Percentiles rank a stretch among this genome's conserved stretches.
Conservation (phyloP, 106 monocot genomes). For the Dendrobium huoshanense region DNA sequence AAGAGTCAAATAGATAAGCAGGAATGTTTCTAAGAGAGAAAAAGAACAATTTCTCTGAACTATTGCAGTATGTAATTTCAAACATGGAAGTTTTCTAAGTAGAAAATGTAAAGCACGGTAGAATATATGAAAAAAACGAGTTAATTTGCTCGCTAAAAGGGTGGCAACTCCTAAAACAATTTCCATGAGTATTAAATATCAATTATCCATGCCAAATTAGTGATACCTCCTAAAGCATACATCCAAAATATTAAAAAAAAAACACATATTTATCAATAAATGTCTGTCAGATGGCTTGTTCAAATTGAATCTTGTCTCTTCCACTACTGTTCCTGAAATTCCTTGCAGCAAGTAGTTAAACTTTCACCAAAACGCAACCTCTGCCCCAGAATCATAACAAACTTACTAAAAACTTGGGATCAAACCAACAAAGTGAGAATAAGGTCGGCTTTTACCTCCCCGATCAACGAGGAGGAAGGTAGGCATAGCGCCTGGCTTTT, state of each 20-base stretch:
- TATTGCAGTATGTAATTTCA: neutral
- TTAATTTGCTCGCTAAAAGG: neutral
- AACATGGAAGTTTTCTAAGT: neutral
- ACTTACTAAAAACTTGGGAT: neutral
- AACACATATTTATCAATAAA: neutral
- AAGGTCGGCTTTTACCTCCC: slow-evolving; percentile 44
- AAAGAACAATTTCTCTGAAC: neutral
- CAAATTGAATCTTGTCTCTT: neutral
- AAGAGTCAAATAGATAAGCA: neutral
- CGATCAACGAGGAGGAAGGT: slow-evolving; percentile 87
- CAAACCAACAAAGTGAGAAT: neutral
- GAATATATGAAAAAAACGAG: neutral
- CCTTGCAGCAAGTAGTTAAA: neutral
- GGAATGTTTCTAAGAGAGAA: neutral
- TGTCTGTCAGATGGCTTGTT: neutral
- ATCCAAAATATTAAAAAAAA: neutral
- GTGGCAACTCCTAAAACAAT: neutral
- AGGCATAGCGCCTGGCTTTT: slow-evolving; percentile 74
- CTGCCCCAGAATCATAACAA: neutral
- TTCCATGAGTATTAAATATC: neutral
- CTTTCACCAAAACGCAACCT: neutral
- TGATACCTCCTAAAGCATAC: neutral
- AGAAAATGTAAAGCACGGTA: neutral
- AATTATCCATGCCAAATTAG: neutral
- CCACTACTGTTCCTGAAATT: neutral